Evolutionary conservation across 2,329 filamentous ascomycete genomes (phyloP).

Genomic region (Fusarium piperis): DNA sequence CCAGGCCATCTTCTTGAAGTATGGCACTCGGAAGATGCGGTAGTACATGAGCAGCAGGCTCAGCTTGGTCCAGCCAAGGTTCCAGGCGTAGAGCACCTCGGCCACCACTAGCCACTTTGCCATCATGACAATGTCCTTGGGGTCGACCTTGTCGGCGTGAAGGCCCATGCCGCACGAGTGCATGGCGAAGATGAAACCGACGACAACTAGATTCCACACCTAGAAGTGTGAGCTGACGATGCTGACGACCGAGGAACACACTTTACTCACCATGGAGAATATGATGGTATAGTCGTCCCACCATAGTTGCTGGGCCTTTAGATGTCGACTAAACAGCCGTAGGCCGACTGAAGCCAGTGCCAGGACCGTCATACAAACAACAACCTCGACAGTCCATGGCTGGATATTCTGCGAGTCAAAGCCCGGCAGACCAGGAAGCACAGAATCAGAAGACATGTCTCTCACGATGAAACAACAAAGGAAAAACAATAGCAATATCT

Average conservation of each 20-base stretch:
- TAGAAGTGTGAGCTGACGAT: slow-evolving; percentile 28
- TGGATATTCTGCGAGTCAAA: slow-evolving; percentile 48
- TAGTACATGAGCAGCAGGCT: slow-evolving; percentile 62
- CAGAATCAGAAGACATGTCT: slow-evolving; percentile 30
- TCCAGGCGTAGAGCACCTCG: slow-evolving; percentile 59
- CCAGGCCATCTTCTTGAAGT: slow-evolving; percentile 55
- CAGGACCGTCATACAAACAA: slow-evolving; percentile 53
- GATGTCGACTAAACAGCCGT: slow-evolving; percentile 52
- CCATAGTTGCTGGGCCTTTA: slow-evolving; percentile 57
- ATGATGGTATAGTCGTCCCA: slow-evolving; percentile 62
- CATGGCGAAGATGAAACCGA: slow-evolving; percentile 61
- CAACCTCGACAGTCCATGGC: slow-evolving; percentile 54
- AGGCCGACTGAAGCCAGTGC: slow-evolving; percentile 51
- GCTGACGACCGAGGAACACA: neutral
- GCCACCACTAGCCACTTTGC: slow-evolving; percentile 59
- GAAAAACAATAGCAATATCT: neutral
- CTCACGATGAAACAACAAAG: neutral
- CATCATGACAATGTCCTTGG: slow-evolving; percentile 52
- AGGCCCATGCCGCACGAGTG: slow-evolving; percentile 57
- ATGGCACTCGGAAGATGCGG: slow-evolving; percentile 59
- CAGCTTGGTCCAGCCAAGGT: slow-evolving; percentile 60
- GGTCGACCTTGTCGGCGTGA: slow-evolving; percentile 53
- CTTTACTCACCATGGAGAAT: slow-evolving; percentile 54
- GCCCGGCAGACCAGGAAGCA: slow-evolving; percentile 37
- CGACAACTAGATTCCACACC: slow-evolving; percentile 54